These are phyloP conservation scores for Dactylonectria macrodidyma DNA, from an alignment of 2,329 filamentous ascomycete species.

Conservation along the genomic window DNA sequence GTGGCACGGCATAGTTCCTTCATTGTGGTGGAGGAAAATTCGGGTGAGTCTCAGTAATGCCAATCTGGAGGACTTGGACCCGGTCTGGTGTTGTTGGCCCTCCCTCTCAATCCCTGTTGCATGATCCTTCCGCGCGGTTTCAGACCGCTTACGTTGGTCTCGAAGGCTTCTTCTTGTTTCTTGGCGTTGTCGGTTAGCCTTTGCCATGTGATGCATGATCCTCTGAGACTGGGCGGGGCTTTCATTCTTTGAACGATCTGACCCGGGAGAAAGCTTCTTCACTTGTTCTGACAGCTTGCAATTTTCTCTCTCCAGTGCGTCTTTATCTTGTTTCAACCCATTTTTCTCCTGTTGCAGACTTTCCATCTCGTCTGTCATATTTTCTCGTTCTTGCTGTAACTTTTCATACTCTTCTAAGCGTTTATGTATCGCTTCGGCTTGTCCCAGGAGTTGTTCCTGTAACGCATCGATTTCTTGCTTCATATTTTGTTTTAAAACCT, in stretches of 20 bases:
- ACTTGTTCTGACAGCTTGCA: not conserved
- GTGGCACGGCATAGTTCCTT: not conserved
- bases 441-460: not conserved
- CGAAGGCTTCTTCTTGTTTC: not conserved
- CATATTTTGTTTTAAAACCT: not conserved
- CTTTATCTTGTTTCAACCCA: not conserved
- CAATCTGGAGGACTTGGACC: not conserved
- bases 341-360: constrained; percentile 1
- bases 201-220: too few relatives aligned
- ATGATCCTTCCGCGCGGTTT: not conserved
- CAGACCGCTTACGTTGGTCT: not conserved
- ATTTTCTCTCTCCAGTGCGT: not conserved
- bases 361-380: not conserved
- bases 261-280: not conserved
- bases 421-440: constrained; percentile 1
- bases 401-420: not conserved
- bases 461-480: not conserved
- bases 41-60: too few relatives aligned
- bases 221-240: too few relatives aligned
- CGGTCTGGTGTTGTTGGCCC: not conserved
- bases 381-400: not conserved
- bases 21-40: not conserved
- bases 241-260: too few relatives aligned
- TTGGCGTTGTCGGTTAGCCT: too few relatives aligned
- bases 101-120: not conserved